Evolutionary conservation across 176 grass and related monocot species (phyloP).

Genomic region (Bromus sterilis): DNA sequence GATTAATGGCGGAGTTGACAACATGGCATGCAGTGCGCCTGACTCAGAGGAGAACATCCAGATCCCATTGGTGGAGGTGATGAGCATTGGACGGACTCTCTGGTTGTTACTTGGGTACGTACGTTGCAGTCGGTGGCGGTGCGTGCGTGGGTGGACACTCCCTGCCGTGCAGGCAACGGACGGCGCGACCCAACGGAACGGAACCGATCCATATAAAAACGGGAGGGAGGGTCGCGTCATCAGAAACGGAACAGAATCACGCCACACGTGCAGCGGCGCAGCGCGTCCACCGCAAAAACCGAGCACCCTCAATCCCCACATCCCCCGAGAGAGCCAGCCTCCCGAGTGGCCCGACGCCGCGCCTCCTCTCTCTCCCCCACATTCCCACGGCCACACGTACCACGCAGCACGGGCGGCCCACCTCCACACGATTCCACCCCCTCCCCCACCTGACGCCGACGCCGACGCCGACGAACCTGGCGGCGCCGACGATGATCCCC

Average conservation of each 20-base stretch:
- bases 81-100: too few relatives aligned
- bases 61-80: too few relatives aligned
- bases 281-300: background rate
- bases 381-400: background rate
- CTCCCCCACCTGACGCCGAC: slow-evolving; percentile 4
- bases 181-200: too few relatives aligned
- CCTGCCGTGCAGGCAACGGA: slow-evolving; percentile 7
- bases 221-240: background rate
- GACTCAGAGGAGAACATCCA: too few relatives aligned
- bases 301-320: background rate
- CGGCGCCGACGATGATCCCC: slow-evolving; percentile 25
- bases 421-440: background rate
- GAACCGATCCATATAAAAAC: too few relatives aligned
- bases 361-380: background rate
- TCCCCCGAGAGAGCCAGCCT: background rate
- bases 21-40: too few relatives aligned
- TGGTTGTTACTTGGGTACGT: background rate
- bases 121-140: too few relatives aligned
- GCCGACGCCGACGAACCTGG: background rate
- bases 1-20: too few relatives aligned
- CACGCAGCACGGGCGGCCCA: background rate
- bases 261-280: slow-evolving; percentile 1
- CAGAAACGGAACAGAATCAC: background rate
- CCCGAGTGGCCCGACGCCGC: background rate
- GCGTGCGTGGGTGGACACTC: background rate